These are phyloP conservation scores for Suillus variegatus DNA, from an alignment of 768 basidiomycete species.

Conservation along the genomic window DNA sequence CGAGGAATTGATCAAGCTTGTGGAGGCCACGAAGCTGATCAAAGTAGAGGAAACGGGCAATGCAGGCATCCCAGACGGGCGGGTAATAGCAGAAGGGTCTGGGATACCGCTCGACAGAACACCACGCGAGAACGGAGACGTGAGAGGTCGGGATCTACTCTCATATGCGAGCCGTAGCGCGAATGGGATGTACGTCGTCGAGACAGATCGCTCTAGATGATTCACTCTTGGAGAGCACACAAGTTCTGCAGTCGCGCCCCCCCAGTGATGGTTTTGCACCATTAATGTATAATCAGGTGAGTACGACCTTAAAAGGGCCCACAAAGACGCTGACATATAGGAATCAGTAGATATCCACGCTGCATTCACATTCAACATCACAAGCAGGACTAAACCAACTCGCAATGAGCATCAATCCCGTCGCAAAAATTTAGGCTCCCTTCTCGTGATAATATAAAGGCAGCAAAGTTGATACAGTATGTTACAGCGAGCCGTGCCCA, in stretches of 20 bases:
- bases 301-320: not conserved
- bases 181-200: conserved; percentile 62
- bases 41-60: conserved; percentile 34
- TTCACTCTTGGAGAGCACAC: not conserved
- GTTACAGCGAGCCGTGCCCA: conserved; percentile 61
- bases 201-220: conserved; percentile 38
- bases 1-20: conserved; percentile 71
- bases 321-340: not conserved
- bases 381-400: not conserved
- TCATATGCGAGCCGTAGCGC: conserved; percentile 48
- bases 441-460: no score
- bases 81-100: conserved; percentile 41
- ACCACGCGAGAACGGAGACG: conserved; percentile 22
- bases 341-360: not conserved
- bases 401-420: not conserved
- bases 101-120: conserved; percentile 30
- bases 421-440: not conserved
- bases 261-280: not conserved
- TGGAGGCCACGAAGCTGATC: conserved; percentile 79
- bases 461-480: conserved; percentile 19
- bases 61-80: conserved; percentile 39
- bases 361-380: not conserved
- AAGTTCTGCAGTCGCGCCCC: not conserved
- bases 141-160: conserved; percentile 48
- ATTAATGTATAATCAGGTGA: not conserved